phyloP scores from a whole-genome alignment of 1,139 yeast species.

The Candida sojae region DNA sequence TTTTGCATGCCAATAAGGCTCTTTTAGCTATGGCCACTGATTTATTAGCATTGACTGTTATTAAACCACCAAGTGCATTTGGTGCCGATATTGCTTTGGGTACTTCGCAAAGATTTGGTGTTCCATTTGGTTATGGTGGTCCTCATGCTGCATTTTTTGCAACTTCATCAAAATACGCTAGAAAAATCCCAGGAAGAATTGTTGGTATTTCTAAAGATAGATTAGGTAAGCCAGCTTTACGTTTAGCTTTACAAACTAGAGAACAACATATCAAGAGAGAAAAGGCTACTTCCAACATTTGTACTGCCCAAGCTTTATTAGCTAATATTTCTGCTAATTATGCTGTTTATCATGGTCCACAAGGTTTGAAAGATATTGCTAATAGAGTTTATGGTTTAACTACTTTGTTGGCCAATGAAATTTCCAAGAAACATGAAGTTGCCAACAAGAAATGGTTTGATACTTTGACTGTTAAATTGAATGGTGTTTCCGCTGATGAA shows the following conservation, averaged over 20 bases:
- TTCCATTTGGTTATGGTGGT: conserved; percentile 97
- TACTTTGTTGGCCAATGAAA: conserved; percentile 62
- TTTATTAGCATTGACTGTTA: conserved; percentile 79
- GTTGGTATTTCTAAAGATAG: conserved; percentile 94
- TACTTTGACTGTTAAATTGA: conserved; percentile 71
- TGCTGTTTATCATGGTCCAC: conserved; percentile 95
- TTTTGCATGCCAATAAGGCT: conserved; percentile 72
- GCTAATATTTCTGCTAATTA: conserved; percentile 96
- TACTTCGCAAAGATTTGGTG: conserved; percentile 93
- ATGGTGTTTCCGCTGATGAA: conserved; percentile 53
- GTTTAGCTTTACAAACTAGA: conserved; percentile 95
- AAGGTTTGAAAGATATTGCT: conserved; percentile 83
- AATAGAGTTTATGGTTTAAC: conserved; percentile 76
- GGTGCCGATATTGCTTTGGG: conserved; percentile 96
- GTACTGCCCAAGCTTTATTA: conserved; percentile 95
- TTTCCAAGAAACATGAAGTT: conserved; percentile 50
- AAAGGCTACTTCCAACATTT: conserved; percentile 95
- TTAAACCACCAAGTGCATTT: conserved; percentile 80
- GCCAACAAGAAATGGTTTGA: conserved; percentile 77
- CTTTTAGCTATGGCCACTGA: conserved; percentile 86
- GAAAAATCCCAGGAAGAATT: conserved; percentile 95
- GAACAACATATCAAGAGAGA: conserved; percentile 98
- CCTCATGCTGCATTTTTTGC: conserved; percentile 99
- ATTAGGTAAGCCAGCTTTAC: conserved; percentile 81
- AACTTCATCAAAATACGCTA: conserved; percentile 71